Base-by-base conservation (phyloP, 768 basidiomycete species). In the Punctularia strigosozonata region DNA sequence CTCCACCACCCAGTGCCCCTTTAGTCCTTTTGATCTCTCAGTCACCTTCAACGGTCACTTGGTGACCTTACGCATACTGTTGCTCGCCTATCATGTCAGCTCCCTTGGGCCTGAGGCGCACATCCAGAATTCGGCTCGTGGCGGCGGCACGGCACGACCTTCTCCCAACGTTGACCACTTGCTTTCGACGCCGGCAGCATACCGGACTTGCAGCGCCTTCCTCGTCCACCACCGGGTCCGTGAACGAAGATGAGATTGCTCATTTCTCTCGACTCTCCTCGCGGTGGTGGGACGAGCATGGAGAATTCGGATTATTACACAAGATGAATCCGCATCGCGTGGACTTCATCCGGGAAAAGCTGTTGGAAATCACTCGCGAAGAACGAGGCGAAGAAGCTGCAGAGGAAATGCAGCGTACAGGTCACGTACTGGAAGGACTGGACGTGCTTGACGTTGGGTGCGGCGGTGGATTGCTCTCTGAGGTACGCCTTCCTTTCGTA, bases 261-360 rank as follows among this genome's bases (percentile, higher is more conserved):
- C 86, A 88, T 56, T 95, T 97, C 57, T 88, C 91, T 2, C 68
- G 71, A 20, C 76, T 95, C 4, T 87, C 89, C 2, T 77, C 82
- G n/a, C 68, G 78, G 51, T 97, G 92, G 92, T 97, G 92, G 91
- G 79, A 92, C 58, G 88, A 94, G 53, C 73, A 68, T 15, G 92
- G 94, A 48, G 92, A 97, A 57, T 92, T 94, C 54, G 68, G 64
- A 3, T 63, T 90, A 25, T 62, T 99, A 24, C 95, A 98, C 54
- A 75, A 76, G 51, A 97, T 99, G 94, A 99, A 99, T 61, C 90
- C 91, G 2, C 70, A 80, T 8, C 68, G 95, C 30, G 71, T 91
- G 50, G 73, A 75, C 40, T 95, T 89, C 57, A 70, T 99, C 22
- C 71, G 75, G 28, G 72, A 86, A 47, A 89, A 89, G 55, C 47